These are phyloP conservation scores for Capsicum baccatum DNA, from an alignment of 257 asterid species.

Conservation along the genomic window DNA sequence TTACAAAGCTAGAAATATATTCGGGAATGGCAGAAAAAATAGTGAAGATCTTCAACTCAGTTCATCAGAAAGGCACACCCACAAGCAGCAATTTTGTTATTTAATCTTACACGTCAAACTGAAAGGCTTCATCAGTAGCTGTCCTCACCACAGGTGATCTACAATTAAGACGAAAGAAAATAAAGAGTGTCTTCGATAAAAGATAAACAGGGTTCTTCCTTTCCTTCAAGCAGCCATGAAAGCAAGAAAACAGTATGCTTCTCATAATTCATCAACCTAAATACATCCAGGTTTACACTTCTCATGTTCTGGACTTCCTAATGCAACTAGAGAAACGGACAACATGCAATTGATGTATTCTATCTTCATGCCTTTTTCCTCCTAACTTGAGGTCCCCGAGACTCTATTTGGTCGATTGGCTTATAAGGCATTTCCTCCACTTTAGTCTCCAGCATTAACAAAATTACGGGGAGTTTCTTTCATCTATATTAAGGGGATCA, in stretches of 20 bases:
- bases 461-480: background rate
- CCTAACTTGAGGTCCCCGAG: background rate
- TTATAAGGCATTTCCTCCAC: background rate
- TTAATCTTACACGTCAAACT: background rate
- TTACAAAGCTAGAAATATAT: slow-evolving; percentile 17
- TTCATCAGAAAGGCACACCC: slow-evolving; percentile 10
- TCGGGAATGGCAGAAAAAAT: background rate
- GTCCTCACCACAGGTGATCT: background rate
- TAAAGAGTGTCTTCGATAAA: background rate
- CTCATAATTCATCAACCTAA: background rate
- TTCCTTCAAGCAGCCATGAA: background rate
- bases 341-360: background rate
- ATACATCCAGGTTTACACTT: background rate
- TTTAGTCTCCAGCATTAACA: slow-evolving; percentile 3
- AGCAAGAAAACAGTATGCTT: background rate
- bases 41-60: background rate
- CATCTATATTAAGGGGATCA: background rate
- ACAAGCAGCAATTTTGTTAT: background rate
- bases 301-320: background rate
- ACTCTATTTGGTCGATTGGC: slow-evolving; percentile 7
- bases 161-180: background rate
- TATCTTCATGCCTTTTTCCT: background rate
- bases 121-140: background rate
- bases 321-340: background rate
- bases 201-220: slow-evolving; percentile 1